Evolutionary conservation across 2,329 filamentous ascomycete genomes (phyloP).

Genomic region (Trichoderma guizhouense): DNA sequence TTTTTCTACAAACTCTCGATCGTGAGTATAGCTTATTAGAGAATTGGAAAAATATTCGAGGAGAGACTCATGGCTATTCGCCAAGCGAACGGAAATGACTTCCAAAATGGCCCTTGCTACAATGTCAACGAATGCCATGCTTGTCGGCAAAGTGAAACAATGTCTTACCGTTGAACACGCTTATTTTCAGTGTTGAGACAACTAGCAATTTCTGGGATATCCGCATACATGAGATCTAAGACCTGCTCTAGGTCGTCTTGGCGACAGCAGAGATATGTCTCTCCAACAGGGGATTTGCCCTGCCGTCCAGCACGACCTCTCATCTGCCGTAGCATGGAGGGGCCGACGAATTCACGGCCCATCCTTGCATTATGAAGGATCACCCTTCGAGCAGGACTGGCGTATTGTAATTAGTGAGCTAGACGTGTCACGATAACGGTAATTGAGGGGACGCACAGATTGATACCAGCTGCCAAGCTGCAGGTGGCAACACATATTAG

Average conservation of each 20-base stretch:
- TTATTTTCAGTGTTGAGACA: slow-evolving; percentile 65
- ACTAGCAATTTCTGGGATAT: slow-evolving; percentile 67
- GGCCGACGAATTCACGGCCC: slow-evolving; percentile 73
- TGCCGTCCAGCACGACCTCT: slow-evolving; percentile 73
- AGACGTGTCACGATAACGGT: not conserved
- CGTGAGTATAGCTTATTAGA: slow-evolving; percentile 58
- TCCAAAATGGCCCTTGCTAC: slow-evolving; percentile 63
- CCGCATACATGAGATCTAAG: slow-evolving; percentile 66
- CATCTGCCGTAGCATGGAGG: slow-evolving; percentile 79
- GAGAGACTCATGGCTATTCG: slow-evolving; percentile 61
- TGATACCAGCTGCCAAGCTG: slow-evolving; percentile 79
- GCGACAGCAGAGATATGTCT: slow-evolving; percentile 73
- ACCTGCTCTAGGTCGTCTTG: slow-evolving; percentile 66
- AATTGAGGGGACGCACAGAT: slow-evolving; percentile 45
- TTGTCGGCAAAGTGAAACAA: slow-evolving; percentile 14
- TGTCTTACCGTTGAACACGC: slow-evolving; percentile 59
- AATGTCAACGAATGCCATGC: not conserved
- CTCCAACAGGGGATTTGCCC: slow-evolving; percentile 72
- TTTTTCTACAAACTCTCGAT: slow-evolving; percentile 45
- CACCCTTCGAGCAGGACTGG: slow-evolving; percentile 61
- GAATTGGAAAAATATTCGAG: slow-evolving; percentile 67
- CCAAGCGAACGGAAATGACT: slow-evolving; percentile 64
- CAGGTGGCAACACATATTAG: slow-evolving; percentile 74
- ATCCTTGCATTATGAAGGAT: slow-evolving; percentile 73
- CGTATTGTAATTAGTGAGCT: slow-evolving; percentile 27